Conservation (phyloP, 306 rosid species). For the Senna siamea region DNA sequence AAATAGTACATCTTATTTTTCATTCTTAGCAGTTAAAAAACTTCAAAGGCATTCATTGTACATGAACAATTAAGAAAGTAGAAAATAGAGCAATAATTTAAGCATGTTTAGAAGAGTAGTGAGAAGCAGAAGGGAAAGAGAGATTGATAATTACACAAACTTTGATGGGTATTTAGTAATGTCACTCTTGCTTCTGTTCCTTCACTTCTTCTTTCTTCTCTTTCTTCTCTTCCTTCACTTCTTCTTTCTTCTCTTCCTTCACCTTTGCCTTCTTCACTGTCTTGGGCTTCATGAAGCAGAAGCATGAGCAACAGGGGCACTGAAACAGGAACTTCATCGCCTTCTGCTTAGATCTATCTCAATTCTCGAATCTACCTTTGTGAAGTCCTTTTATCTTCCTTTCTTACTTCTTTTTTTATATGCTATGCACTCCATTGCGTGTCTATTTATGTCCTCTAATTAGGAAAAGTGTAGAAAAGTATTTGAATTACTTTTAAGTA, state of each 20-base stretch:
- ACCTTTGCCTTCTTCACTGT: constrained; percentile 47
- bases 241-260: constrained; percentile 51
- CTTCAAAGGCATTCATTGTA: constrained; percentile 34
- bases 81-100: background rate
- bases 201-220: constrained; percentile 41
- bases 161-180: constrained; percentile 18
- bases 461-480: too few species aligned
- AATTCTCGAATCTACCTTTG: too few species aligned
- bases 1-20: constrained; percentile 27
- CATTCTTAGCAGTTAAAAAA: constrained; percentile 7
- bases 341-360: constrained; percentile 44
- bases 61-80: constrained; percentile 29
- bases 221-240: constrained; percentile 51
- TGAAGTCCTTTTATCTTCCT: too few species aligned
- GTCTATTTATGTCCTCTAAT: too few species aligned
- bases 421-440: too few species aligned
- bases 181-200: constrained; percentile 54
- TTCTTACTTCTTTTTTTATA: too few species aligned
- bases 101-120: too few species aligned
- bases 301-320: constrained; percentile 61
- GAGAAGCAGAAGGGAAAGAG: background rate
- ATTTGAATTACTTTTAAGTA: too few species aligned
- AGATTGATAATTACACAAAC: constrained; percentile 12
- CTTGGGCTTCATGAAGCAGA: constrained; percentile 69
- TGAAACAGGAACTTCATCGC: constrained; percentile 62